Conservation (phyloP, 2,329 filamentous ascomycete species). For the Chrysoporthe puriensis region DNA sequence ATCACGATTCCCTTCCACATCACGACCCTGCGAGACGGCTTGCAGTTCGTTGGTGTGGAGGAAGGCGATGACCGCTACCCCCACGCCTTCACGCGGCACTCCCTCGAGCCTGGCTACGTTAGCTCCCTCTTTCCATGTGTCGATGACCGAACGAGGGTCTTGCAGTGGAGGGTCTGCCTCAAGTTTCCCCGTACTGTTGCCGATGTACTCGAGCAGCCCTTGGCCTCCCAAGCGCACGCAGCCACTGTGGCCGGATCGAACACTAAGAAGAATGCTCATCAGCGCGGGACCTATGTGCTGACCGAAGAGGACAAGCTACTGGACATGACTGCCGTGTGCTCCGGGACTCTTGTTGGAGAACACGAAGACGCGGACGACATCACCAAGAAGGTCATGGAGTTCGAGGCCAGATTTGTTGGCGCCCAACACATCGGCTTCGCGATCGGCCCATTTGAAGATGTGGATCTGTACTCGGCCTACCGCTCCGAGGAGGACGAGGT, state of each 20-base stretch:
- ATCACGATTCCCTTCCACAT: constrained; percentile 76
- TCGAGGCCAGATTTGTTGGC: constrained; percentile 73
- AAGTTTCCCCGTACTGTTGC: constrained; percentile 85
- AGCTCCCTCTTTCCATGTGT: constrained; percentile 92
- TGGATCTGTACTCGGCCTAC: constrained; percentile 83
- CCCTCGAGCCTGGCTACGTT: constrained; percentile 74
- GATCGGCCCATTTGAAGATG: constrained; percentile 90
- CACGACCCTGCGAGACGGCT: constrained; percentile 76
- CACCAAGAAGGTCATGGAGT: constrained; percentile 85
- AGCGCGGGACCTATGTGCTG: constrained; percentile 46
- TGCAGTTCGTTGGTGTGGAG: constrained; percentile 89
- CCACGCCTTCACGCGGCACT: constrained; percentile 87
- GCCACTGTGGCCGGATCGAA: constrained; percentile 15
- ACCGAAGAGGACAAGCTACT: constrained; percentile 82
- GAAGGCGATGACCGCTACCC: constrained; percentile 82
- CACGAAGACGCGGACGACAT: constrained; percentile 75
- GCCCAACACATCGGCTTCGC: constrained; percentile 92
- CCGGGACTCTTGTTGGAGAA: constrained; percentile 86
- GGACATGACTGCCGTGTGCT: constrained; percentile 89
- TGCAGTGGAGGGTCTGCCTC: constrained; percentile 86
- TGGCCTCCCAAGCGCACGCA: constrained; percentile 43
- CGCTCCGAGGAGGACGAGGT: constrained; percentile 91
- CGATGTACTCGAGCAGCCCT: constrained; percentile 65
- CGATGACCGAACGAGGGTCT: constrained; percentile 76
- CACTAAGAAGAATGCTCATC: constrained; percentile 40